phyloP scores from a whole-genome alignment of 208 protist genomes.

The Novymonas esmeraldas region DNA sequence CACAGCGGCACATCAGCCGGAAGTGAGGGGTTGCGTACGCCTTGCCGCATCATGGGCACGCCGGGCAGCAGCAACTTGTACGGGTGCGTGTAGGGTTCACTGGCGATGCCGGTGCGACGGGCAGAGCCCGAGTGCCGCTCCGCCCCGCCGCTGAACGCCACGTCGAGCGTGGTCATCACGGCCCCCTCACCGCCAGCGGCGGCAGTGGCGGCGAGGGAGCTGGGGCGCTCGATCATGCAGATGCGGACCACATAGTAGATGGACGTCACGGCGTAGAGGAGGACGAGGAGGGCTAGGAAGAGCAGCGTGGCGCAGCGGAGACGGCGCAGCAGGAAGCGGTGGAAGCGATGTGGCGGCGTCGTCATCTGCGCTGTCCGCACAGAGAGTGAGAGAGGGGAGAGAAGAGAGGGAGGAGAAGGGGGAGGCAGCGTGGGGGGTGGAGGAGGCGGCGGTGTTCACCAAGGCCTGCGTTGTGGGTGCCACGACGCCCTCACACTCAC shows the following conservation, averaged over 20 bases:
- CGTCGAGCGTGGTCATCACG: too few relatives aligned
- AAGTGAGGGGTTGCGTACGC: conserved; percentile 28
- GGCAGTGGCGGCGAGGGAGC: not conserved
- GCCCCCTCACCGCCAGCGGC: not conserved
- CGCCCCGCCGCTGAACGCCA: too few relatives aligned
- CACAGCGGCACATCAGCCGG: conserved; percentile 17
- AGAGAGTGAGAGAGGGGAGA: not conserved
- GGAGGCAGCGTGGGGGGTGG: too few relatives aligned
- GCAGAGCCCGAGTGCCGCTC: not conserved
- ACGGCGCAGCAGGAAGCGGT: conserved; percentile 22
- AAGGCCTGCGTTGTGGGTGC: too few relatives aligned
- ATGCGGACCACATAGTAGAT: conserved; percentile 35
- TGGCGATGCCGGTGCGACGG: not conserved
- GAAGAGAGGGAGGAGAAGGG: not conserved
- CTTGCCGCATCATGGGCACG: conserved; percentile 8
- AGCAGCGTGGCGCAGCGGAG: conserved; percentile 8
- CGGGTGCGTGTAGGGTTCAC: not conserved
- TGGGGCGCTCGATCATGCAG: conserved; percentile 9
- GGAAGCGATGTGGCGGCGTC: not conserved
- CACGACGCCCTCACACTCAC: too few relatives aligned
- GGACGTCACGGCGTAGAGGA: conserved; percentile 12
- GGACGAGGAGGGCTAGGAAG: conserved; percentile 10
- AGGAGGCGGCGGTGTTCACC: too few relatives aligned
- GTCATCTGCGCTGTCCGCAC: not conserved
- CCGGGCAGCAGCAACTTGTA: conserved; percentile 15